These are phyloP conservation scores for Colletotrichum horii DNA, from an alignment of 2,329 filamentous ascomycete genomes.

Conservation along the genomic window DNA sequence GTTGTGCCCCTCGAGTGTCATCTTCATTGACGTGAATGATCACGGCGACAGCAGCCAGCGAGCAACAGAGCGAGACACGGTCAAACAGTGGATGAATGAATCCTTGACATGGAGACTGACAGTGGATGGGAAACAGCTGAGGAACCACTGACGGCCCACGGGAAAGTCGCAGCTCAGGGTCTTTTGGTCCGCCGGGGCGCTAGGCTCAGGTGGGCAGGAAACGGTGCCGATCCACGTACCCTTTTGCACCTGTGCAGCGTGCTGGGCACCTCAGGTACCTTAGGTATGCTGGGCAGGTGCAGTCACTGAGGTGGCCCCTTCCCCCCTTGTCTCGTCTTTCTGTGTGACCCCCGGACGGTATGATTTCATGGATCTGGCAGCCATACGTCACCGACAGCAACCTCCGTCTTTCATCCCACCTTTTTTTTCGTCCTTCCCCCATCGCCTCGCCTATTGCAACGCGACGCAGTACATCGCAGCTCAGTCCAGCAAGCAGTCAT, in stretches of 20 bases:
- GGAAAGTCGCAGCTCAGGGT: slow-evolving; percentile 2
- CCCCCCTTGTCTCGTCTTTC: not conserved
- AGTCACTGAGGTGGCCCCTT: not conserved
- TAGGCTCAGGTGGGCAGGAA: not conserved
- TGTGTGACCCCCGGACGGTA: slow-evolving; percentile 4
- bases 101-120: not conserved
- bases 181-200: not conserved
- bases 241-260: not conserved
- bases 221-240: not conserved
- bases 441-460: not conserved
- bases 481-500: not conserved
- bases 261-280: too few relatives aligned
- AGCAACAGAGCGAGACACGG: not conserved
- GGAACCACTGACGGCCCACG: not conserved
- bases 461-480: not conserved
- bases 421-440: not conserved
- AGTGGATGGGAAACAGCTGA: not conserved
- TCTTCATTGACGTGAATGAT: not conserved
- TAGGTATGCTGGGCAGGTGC: not conserved
- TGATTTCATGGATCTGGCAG: slow-evolving; percentile 18
- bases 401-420: not conserved
- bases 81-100: not conserved
- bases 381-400: slow-evolving; percentile 12
- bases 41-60: not conserved
- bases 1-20: not conserved